These are phyloP conservation scores for Aspergillus nanangensis DNA, from an alignment of 495 filamentous ascomycete species.

Conservation along the genomic window DNA sequence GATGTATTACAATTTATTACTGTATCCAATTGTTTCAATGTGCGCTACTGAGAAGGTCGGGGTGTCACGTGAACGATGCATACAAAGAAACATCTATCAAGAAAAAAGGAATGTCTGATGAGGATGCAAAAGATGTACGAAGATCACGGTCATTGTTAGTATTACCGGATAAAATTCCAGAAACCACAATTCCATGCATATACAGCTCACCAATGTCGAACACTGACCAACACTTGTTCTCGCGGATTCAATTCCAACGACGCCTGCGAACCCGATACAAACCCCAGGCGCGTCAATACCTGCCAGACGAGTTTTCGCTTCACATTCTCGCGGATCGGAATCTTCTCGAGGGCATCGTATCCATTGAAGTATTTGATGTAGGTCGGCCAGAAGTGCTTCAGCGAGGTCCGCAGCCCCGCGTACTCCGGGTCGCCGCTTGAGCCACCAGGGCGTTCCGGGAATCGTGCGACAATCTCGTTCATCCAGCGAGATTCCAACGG, in stretches of 20 bases:
- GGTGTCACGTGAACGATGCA: no score
- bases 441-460: constrained; percentile 32
- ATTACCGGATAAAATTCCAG: not conserved
- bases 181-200: not conserved
- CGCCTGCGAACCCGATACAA: constrained; percentile 26
- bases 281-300: constrained; percentile 43
- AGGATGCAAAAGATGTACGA: no score
- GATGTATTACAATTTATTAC: no score
- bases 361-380: constrained; percentile 85
- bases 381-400: constrained; percentile 47
- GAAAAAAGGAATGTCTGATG: no score
- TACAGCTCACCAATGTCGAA: constrained; percentile 41
- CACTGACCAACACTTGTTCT: constrained; percentile 38
- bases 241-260: constrained; percentile 28
- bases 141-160: not conserved
- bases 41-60: no score
- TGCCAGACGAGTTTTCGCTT: constrained; percentile 79
- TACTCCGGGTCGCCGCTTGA: constrained; percentile 27
- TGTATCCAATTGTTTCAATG: no score
- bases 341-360: constrained; percentile 78
- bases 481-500: constrained; percentile 67
- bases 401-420: constrained; percentile 48
- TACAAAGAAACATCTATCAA: no score
- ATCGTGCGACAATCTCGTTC: constrained; percentile 60
- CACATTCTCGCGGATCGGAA: constrained; percentile 73